Evolutionary conservation across 768 basidiomycete species (phyloP).

Genomic region (Kwoniella heveanensis): DNA sequence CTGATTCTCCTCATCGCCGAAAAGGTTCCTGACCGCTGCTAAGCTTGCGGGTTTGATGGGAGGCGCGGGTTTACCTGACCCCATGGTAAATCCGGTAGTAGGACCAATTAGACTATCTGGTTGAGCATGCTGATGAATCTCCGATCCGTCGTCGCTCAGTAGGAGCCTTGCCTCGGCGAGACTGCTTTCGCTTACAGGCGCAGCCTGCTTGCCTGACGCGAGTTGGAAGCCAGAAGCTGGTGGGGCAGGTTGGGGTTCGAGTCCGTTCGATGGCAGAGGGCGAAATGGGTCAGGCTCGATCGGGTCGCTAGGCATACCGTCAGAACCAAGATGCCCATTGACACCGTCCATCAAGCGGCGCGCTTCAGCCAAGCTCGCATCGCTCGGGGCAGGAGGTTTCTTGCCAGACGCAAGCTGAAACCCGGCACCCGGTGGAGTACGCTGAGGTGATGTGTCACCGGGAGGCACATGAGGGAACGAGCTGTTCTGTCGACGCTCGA

Average conservation of each 20-base stretch:
- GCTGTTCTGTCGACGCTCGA: background rate
- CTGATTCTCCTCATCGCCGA: background rate
- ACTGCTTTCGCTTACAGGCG: background rate
- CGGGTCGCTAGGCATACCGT: too few species aligned
- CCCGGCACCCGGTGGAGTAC: background rate
- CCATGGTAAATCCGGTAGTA: constrained; percentile 23
- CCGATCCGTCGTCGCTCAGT: background rate
- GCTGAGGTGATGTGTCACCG: background rate
- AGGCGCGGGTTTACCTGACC: constrained; percentile 23
- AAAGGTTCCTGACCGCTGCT: background rate
- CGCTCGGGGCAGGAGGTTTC: constrained; percentile 2
- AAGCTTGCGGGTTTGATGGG: background rate
- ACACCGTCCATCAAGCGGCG: background rate
- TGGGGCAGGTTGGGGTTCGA: background rate
- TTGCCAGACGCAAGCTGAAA: constrained; percentile 14
- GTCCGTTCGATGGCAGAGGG: too few species aligned
- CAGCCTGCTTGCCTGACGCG: background rate
- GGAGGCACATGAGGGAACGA: constrained; percentile 2
- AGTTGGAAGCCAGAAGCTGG: background rate
- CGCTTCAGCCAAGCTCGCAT: background rate
- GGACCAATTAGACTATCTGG: background rate
- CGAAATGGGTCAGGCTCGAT: background rate
- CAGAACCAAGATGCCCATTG: background rate
- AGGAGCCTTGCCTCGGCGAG: background rate
- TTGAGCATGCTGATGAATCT: background rate